A percentile compares a stretch with the other conserved stretches of the same genome.
These are phyloP conservation scores for Phytophthora citrophthora DNA, from an alignment of 352 stramenopile genomes.

Conservation along the genomic window DNA sequence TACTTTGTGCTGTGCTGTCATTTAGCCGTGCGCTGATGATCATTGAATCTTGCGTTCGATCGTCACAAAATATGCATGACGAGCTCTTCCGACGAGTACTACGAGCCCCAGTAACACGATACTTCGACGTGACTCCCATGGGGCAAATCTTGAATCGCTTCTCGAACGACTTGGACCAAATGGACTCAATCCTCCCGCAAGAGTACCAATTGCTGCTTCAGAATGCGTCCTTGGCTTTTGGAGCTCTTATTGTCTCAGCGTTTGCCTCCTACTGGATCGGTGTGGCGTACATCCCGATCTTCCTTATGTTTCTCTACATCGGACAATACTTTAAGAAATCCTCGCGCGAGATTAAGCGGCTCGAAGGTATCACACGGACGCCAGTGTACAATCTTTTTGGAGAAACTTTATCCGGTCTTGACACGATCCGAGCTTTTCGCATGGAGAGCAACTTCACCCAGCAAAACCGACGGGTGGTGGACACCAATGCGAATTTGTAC, in stretches of 20 bases:
- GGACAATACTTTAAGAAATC: slow-evolving; percentile 89
- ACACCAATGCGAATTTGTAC: slow-evolving; percentile 47
- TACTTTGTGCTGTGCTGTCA: slow-evolving; percentile 28
- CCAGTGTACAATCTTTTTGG: slow-evolving; percentile 94
- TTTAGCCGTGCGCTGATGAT: slow-evolving; percentile 40
- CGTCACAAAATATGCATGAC: slow-evolving; percentile 49
- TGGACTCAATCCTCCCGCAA: slow-evolving; percentile 48
- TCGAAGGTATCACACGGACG: slow-evolving; percentile 87
- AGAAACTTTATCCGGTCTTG: slow-evolving; percentile 92
- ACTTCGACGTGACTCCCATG: slow-evolving; percentile 69
- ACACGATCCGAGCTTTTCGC: slow-evolving; percentile 87
- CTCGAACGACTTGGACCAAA: slow-evolving; percentile 60
- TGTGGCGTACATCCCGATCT: slow-evolving; percentile 64
- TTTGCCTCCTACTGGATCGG: slow-evolving; percentile 48
- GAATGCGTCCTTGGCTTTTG: slow-evolving; percentile 34
- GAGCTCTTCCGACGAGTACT: slow-evolving; percentile 58
- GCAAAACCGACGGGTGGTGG: slow-evolving; percentile 44
- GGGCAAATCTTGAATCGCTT: slow-evolving; percentile 69
- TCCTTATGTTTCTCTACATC: slow-evolving; percentile 55
- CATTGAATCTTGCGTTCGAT: slow-evolving; percentile 46
- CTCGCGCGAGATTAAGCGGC: slow-evolving; percentile 90
- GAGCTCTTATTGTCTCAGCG: slow-evolving; percentile 42
- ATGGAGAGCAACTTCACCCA: slow-evolving; percentile 40
- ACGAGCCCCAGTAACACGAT: slow-evolving; percentile 48
- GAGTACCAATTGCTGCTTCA: slow-evolving; percentile 52